These are phyloP conservation scores for Chlorella variabilis DNA, from an alignment of 163 green algal genomes.

Conservation along the genomic window DNA sequence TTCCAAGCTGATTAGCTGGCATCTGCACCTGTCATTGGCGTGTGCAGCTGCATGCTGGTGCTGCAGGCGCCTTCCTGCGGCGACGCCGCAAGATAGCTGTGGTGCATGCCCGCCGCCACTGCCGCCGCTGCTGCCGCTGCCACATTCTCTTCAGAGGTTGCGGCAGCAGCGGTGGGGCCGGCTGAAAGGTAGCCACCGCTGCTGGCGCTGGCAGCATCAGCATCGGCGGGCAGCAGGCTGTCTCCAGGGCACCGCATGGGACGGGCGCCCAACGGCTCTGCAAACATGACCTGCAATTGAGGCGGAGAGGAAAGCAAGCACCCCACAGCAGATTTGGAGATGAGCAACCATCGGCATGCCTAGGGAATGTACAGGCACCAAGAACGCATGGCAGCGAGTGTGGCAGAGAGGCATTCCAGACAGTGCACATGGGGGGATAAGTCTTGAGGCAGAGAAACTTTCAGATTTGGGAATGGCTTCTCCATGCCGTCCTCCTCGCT, in stretches of 20 bases:
- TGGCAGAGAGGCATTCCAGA: no score
- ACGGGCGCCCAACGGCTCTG: conserved; percentile 54
- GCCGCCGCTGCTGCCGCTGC: conserved; percentile 21
- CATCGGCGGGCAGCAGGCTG: conserved; percentile 10
- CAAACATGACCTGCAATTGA: conserved; percentile 68
- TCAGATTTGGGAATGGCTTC: no score
- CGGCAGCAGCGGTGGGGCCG: neutral
- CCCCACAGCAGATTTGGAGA: neutral
- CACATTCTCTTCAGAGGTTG: conserved; percentile 5
- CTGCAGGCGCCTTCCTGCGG: conserved; percentile 28
- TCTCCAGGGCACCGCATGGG: conserved; percentile 17
- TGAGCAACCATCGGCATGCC: neutral
- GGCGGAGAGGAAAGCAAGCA: no score
- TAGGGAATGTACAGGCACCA: no score
- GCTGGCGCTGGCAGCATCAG: neutral
- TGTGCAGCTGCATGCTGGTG: conserved; percentile 40
- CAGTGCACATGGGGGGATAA: no score
- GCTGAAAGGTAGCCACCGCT: neutral
- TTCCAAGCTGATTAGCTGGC: no score
- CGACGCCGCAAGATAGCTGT: conserved; percentile 1
- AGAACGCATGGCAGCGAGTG: no score
- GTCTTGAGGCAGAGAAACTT: no score
- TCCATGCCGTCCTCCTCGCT: no score
- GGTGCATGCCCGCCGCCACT: conserved; percentile 27
- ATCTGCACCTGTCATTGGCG: conserved; percentile 27